Evolutionary conservation across 352 stramenopile species (phyloP).

Genomic region (Phytophthora melonis): DNA sequence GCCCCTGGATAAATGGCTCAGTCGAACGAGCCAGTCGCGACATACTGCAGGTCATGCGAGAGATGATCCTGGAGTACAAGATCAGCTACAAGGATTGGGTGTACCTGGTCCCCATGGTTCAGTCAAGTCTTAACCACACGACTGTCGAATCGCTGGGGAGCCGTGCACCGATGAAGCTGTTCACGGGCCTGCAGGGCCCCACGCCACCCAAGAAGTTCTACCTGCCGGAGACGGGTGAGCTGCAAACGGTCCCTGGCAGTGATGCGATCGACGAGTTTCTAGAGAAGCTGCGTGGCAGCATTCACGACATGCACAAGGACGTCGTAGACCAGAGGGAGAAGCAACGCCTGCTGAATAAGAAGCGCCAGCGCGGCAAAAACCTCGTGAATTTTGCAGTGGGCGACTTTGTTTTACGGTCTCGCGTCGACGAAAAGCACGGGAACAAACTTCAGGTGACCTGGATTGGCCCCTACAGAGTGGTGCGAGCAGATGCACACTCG

Average conservation of each 20-base stretch:
- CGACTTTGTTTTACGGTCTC: constrained; percentile 12
- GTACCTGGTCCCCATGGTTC: constrained; percentile 24
- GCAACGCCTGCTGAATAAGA: neutral
- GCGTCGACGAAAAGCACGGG: constrained; percentile 4
- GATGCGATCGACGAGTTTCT: neutral
- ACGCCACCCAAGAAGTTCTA: neutral
- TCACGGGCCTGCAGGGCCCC: constrained; percentile 4
- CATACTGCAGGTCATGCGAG: constrained; percentile 39
- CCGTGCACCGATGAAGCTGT: neutral
- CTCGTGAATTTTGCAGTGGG: constrained; percentile 14
- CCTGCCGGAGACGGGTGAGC: neutral
- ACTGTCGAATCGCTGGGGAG: constrained; percentile 18
- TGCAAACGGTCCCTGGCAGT: neutral
- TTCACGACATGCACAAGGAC: neutral
- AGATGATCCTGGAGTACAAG: constrained; percentile 35
- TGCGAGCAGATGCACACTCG: neutral
- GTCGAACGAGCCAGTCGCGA: constrained; percentile 40
- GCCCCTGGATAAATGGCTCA: constrained; percentile 45
- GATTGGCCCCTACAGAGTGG: neutral
- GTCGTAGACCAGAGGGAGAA: constrained; percentile 2
- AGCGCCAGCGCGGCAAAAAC: neutral
- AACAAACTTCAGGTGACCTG: constrained; percentile 20
- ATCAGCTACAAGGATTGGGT: neutral
- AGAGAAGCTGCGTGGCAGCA: neutral
- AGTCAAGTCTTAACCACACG: constrained; percentile 41